Base-by-base conservation (phyloP, 306 rosid species). In the Inga oerstediana region DNA sequence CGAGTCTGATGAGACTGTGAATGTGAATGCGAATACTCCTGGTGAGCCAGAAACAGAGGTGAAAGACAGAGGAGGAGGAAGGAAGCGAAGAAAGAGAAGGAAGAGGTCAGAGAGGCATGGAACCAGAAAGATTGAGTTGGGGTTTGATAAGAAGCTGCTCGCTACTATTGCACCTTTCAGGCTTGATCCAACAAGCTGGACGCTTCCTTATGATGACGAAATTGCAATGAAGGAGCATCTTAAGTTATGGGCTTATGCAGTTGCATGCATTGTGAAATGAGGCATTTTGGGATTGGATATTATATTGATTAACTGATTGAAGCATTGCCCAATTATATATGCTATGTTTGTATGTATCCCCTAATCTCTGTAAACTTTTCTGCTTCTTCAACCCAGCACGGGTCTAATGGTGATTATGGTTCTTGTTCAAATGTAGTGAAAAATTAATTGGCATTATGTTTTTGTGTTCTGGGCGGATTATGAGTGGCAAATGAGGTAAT, bases 201-300 rank as follows among this genome's bases (percentile, higher is more conserved):
- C 88, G 89, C 89, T 88, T 84, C 82, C 92, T 4, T 32, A 89
- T 16, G 80, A 83, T 17, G 94, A 92, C 74, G 86, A 81, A 32
- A 84, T 59, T 34, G 93, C 94, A 12, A 93, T 93, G 97, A 93
- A 93, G 76, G 81, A 88, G 75, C 93, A 90, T 81, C 91, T 93
- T 75, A 93, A 79, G 90, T 81, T 89, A 32, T 90, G 98, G 98
- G 98, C 97, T 76, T 78, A 80, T 79, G 94, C 93, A 19, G 93
- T 93, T 77, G 97, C 94, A 32, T 89, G 88, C 82, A 73, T 80
- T 84, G 88, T 93, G 83, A 89, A 86, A 84, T 90, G 67, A 65
- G 56, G 24, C 75, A 39, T 45, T 72, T 14, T 13, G 16, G 54
- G 17, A 48, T 48, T 48, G 54, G 5, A 2, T 13, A 3, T 3